These are phyloP conservation scores for Leersia perrieri DNA, from an alignment of 176 grass and related monocot genomes.

Conservation along the genomic window DNA sequence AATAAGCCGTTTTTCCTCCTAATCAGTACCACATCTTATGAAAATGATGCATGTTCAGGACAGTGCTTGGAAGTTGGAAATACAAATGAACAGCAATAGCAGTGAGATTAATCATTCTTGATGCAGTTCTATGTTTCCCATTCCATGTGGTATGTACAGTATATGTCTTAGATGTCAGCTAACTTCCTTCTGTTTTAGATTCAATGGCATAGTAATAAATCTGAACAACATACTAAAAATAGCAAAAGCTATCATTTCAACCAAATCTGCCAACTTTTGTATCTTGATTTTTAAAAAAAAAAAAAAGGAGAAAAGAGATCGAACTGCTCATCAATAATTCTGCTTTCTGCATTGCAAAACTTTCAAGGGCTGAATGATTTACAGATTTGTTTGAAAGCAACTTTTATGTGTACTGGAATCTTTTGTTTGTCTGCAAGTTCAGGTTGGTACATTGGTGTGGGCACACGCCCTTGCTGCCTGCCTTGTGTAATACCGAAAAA, in stretches of 20 bases:
- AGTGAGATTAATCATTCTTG: neutral
- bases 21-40: neutral
- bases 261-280: neutral
- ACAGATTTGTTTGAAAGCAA: constrained; percentile 25
- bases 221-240: neutral
- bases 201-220: neutral
- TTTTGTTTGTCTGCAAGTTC: constrained; percentile 17
- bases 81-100: neutral
- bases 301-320: neutral
- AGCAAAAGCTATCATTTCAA: neutral
- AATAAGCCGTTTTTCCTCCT: neutral
- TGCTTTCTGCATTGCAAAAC: neutral
- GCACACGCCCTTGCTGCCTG: constrained; percentile 7
- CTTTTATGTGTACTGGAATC: neutral
- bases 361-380: constrained; percentile 15
- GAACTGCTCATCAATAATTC: neutral
- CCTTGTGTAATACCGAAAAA: constrained; percentile 26
- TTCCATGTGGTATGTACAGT: neutral
- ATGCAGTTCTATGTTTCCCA: neutral
- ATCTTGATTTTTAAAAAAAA: neutral
- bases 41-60: no score
- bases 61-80: neutral
- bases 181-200: neutral
- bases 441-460: constrained; percentile 32
- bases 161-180: neutral